Conservation (phyloP, 768 basidiomycete species). For the Boletellus sp. region DNA sequence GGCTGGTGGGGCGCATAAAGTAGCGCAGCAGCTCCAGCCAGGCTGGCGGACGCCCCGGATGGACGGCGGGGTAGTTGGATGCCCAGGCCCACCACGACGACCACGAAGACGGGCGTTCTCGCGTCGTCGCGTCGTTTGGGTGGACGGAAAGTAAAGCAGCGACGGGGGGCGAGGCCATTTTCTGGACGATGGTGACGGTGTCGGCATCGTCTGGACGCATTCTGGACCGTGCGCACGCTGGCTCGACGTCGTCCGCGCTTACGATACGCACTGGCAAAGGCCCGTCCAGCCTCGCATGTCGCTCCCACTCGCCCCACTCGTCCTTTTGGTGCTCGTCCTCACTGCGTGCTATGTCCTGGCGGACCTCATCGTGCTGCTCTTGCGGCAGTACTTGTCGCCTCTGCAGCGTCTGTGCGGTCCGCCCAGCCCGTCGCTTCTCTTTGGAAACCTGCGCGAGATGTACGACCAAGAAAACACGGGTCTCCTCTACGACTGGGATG, state of each 20-base stretch:
- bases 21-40: constrained; percentile 26
- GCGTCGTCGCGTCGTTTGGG: constrained; percentile 43
- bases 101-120: constrained; percentile 22
- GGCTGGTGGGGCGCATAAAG: constrained; percentile 14
- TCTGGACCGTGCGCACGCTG: neutral
- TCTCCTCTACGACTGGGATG: constrained; percentile 45
- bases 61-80: constrained; percentile 6
- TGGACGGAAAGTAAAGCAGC: constrained; percentile 41
- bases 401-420: constrained; percentile 47
- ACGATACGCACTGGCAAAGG: neutral
- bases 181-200: constrained; percentile 14
- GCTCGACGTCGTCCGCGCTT: neutral
- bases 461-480: constrained; percentile 57
- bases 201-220: constrained; percentile 4
- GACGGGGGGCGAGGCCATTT: constrained; percentile 19
- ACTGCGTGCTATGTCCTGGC: constrained; percentile 26
- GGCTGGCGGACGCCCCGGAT: constrained; percentile 15
- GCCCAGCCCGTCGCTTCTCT: constrained; percentile 43
- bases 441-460: constrained; percentile 51
- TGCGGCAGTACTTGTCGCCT: constrained; percentile 45
- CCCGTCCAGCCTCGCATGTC: constrained; percentile 1
- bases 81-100: constrained; percentile 40
- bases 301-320: neutral
- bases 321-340: constrained; percentile 11
- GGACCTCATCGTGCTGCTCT: constrained; percentile 40